Percentiles rank a stretch among this genome's conserved stretches.
These are phyloP conservation scores for Colletotrichum sp. DNA, from an alignment of 2,329 filamentous ascomycete genomes.

Conservation along the genomic window DNA sequence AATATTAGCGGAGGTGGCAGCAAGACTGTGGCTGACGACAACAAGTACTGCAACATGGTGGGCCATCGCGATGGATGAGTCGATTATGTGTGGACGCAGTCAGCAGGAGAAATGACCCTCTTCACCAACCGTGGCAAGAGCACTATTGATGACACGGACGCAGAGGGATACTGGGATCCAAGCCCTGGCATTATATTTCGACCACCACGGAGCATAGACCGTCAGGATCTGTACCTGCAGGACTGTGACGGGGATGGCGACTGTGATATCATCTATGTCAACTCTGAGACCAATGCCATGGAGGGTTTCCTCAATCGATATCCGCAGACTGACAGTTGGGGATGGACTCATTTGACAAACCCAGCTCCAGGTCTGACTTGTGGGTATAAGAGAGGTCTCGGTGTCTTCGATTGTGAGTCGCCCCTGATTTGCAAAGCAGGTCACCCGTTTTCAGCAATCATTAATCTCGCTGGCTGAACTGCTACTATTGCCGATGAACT, in stretches of 20 bases:
- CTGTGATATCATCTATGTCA: slow-evolving; percentile 36
- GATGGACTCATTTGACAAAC: not conserved
- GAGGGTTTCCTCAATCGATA: slow-evolving; percentile 29
- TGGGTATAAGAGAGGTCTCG: slow-evolving; percentile 26
- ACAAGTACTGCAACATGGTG: slow-evolving; percentile 24
- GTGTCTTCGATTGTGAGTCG: slow-evolving; percentile 23
- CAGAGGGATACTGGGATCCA: not conserved
- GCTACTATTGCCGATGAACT: not conserved
- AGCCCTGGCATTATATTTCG: not conserved
- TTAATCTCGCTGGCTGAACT: not conserved
- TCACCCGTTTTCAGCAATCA: not conserved
- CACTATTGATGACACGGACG: not conserved
- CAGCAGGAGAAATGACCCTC: not conserved
- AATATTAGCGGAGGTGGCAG: slow-evolving; percentile 21
- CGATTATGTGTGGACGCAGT: slow-evolving; percentile 10
- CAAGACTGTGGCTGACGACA: slow-evolving; percentile 8
- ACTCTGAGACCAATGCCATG: slow-evolving; percentile 28
- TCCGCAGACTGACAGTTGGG: not conserved
- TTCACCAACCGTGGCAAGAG: slow-evolving; percentile 6
- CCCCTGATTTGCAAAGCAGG: not conserved
- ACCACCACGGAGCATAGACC: slow-evolving; percentile 11
- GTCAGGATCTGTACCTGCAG: slow-evolving; percentile 31
- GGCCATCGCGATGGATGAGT: not conserved
- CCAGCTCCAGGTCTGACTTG: slow-evolving; percentile 21
- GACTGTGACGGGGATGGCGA: slow-evolving; percentile 42